Evolutionary conservation across 768 basidiomycete genomes (phyloP).

Genomic region (Pisolithus albus): DNA sequence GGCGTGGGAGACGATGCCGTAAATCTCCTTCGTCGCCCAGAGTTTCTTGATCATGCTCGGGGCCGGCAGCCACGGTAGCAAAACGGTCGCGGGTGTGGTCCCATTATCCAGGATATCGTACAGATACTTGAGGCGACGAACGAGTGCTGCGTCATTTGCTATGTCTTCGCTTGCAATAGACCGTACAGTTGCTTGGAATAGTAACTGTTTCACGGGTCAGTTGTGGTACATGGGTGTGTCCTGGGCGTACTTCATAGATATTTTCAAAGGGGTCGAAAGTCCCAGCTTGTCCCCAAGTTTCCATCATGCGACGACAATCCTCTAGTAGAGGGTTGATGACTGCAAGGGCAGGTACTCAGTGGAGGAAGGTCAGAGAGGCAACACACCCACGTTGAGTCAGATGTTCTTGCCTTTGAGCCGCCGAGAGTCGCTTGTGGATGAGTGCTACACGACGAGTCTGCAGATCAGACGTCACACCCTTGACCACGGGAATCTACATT

Average conservation of each 20-base stretch:
- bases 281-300: constrained; percentile 59
- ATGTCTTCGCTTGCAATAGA: constrained; percentile 63
- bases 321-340: constrained; percentile 61
- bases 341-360: constrained; percentile 24
- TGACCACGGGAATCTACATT: constrained; percentile 64
- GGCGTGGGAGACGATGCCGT: constrained; percentile 55
- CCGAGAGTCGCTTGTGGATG: constrained; percentile 67
- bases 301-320: constrained; percentile 56
- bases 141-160: constrained; percentile 55
- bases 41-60: constrained; percentile 67
- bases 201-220: constrained; percentile 36
- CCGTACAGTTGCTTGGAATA: constrained; percentile 70
- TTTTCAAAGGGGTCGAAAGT: constrained; percentile 66
- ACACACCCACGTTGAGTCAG: constrained; percentile 50
- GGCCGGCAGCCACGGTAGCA: constrained; percentile 72
- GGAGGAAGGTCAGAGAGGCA: neutral
- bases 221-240: constrained; percentile 1
- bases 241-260: constrained; percentile 51
- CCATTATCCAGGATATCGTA: constrained; percentile 65
- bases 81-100: constrained; percentile 65
- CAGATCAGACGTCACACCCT: constrained; percentile 67
- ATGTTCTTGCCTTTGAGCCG: constrained; percentile 55
- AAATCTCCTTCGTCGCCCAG: constrained; percentile 69
- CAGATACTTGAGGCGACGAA: constrained; percentile 53
- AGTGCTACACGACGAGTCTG: constrained; percentile 52